Conservation (phyloP, 805 yeast species). For the Kazachstania martiniae region DNA sequence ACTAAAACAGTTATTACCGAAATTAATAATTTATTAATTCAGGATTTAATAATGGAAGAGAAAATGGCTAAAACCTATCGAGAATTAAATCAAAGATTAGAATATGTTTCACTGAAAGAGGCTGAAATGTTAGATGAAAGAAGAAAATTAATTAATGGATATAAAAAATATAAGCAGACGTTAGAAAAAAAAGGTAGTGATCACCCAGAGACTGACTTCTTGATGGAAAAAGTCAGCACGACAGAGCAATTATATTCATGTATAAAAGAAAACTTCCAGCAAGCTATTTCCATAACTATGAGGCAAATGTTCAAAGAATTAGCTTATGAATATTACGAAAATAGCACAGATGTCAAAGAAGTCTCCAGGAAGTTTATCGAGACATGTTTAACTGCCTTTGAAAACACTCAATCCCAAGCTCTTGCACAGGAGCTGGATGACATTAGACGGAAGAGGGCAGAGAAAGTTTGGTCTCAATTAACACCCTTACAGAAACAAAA, state of each 20-base stretch:
- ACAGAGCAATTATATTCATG: slow-evolving; percentile 12
- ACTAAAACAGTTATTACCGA: slow-evolving; percentile 8
- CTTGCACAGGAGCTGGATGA: slow-evolving; percentile 17
- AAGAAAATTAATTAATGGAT: slow-evolving; percentile 11
- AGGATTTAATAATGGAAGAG: slow-evolving; percentile 16
- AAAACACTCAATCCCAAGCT: slow-evolving; percentile 7
- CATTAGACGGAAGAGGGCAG: slow-evolving; percentile 15
- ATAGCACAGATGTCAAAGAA: slow-evolving; percentile 16
- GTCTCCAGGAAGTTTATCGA: slow-evolving; percentile 12
- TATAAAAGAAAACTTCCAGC: slow-evolving; percentile 15
- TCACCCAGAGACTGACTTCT: slow-evolving; percentile 16
- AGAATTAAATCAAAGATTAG: slow-evolving; percentile 12
- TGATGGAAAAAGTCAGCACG: slow-evolving; percentile 14
- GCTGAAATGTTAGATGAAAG: slow-evolving; percentile 13
- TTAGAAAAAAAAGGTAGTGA: slow-evolving; percentile 14
- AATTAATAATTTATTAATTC: slow-evolving; percentile 14
- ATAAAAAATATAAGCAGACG: slow-evolving; percentile 11
- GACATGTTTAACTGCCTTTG: slow-evolving; percentile 13
- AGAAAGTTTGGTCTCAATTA: slow-evolving; percentile 17
- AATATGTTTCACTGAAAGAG: slow-evolving; percentile 18
- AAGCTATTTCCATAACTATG: slow-evolving; percentile 15
- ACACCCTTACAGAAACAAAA: slow-evolving; percentile 13
- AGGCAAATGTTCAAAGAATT: slow-evolving; percentile 18
- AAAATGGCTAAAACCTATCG: slow-evolving; percentile 11
- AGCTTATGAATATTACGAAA: slow-evolving; percentile 17